Percentiles rank a stretch among this genome's conserved stretches.
Evolutionary conservation across 495 filamentous ascomycete genomes (phyloP).

Genomic region (Lindgomyces ingoldianus): DNA sequence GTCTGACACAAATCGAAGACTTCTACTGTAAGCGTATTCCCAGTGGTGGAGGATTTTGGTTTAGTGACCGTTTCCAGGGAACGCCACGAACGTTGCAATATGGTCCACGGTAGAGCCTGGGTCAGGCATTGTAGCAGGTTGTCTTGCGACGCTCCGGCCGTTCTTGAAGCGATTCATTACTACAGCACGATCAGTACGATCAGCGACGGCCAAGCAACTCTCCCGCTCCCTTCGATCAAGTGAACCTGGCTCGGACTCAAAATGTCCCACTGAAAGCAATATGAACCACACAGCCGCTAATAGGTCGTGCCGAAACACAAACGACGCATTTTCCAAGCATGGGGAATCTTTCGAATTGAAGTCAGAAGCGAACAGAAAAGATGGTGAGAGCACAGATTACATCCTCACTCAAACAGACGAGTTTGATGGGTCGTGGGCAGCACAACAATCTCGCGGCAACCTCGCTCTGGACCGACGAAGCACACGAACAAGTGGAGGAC

Average conservation of each 20-base stretch:
- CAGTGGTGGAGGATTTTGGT: background rate
- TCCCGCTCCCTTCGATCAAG: constrained; percentile 3
- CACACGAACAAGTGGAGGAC: too few species aligned
- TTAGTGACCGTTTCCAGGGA: constrained; percentile 22
- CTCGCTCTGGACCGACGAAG: too few species aligned
- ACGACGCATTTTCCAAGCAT: background rate
- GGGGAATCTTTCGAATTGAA: background rate
- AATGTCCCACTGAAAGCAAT: background rate
- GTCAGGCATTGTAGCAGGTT: constrained; percentile 41
- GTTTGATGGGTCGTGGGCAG: too few species aligned
- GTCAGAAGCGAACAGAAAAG: background rate
- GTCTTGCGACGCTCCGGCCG: constrained; percentile 40
- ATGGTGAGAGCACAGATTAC: background rate
- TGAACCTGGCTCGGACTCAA: background rate
- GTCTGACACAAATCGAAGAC: constrained; percentile 35
- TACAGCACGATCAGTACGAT: constrained; percentile 17
- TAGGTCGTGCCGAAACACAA: background rate
- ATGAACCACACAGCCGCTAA: background rate
- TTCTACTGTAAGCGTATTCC: constrained; percentile 39
- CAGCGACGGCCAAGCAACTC: background rate
- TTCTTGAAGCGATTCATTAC: constrained; percentile 28
- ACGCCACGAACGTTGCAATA: constrained; percentile 37
- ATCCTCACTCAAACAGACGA: background rate
- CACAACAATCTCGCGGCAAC: too few species aligned
- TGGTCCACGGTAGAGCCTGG: constrained; percentile 43